Percentiles rank a stretch among this genome's conserved stretches.
phyloP scores from a whole-genome alignment of 345 rosid genomes.

The Syzygium aqueum region DNA sequence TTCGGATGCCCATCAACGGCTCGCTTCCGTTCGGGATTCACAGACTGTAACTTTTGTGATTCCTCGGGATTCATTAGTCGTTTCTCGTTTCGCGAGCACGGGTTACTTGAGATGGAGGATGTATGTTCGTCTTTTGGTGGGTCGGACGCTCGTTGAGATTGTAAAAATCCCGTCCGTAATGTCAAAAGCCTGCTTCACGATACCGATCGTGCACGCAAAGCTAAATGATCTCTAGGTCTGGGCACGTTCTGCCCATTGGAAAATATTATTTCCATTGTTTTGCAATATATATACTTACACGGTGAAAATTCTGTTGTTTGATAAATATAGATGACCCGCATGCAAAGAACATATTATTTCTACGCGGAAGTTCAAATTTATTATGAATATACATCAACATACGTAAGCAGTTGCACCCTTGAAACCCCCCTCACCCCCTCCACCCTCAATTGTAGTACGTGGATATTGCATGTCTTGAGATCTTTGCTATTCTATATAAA shows the following conservation, averaged over 20 bases:
- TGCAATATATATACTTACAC: too few species aligned
- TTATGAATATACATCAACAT: background rate
- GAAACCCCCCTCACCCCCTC: background rate
- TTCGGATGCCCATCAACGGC: background rate
- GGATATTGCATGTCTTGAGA: background rate
- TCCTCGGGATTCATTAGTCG: background rate
- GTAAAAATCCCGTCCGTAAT: background rate
- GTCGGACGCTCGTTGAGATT: background rate
- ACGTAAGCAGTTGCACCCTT: background rate
- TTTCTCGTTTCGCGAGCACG: too few species aligned
- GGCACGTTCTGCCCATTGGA: background rate
- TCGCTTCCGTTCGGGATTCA: background rate
- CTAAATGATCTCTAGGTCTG: background rate
- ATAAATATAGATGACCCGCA: background rate
- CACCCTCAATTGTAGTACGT: background rate
- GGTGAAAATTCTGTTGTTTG: background rate
- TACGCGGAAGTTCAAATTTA: background rate
- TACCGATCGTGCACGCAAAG: background rate
- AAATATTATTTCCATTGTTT: background rate
- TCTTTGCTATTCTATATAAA: background rate
- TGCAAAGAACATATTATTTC: background rate
- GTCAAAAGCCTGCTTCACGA: background rate
- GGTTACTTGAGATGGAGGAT: too few species aligned
- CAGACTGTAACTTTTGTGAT: fast-evolving
- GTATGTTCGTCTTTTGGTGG: background rate